phyloP scores from a whole-genome alignment of 2,329 filamentous ascomycete genomes.

The Aspergillus fumigatiaffinis region DNA sequence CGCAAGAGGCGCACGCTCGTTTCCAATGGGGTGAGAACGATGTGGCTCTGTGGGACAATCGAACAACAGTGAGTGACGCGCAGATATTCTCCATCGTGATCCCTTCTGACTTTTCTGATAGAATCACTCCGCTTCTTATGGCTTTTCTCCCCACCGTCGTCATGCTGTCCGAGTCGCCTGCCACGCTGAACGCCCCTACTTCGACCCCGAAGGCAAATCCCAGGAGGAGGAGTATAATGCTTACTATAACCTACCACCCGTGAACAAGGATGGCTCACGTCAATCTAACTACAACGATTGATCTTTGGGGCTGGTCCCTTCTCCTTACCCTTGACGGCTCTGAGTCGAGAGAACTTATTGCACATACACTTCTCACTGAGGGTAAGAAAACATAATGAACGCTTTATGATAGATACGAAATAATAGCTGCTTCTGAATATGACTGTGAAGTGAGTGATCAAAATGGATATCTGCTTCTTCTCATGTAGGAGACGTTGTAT shows the following conservation, averaged over 20 bases:
- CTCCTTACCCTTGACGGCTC: neutral
- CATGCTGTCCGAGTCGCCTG: constrained; percentile 51
- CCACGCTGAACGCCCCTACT: constrained; percentile 46
- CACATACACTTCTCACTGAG: neutral
- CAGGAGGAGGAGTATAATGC: constrained; percentile 53
- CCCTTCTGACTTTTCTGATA: constrained; percentile 14
- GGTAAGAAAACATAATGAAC: neutral
- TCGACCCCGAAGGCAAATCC: constrained; percentile 44
- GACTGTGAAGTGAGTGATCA: neutral
- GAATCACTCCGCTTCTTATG: constrained; percentile 55
- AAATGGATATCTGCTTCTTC: neutral
- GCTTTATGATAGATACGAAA: neutral
- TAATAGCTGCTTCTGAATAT: neutral
- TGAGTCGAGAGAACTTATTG: neutral
- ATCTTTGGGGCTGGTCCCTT: neutral
- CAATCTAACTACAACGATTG: constrained; percentile 57
- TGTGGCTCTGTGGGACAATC: constrained; percentile 67
- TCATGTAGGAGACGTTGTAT: neutral
- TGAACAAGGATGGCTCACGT: constrained; percentile 55
- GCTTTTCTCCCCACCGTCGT: constrained; percentile 54
- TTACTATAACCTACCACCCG: constrained; percentile 46
- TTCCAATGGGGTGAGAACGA: constrained; percentile 63
- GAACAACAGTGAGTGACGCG: constrained; percentile 44
- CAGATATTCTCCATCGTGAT: neutral
- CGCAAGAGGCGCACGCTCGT: constrained; percentile 65